A percentile compares a stretch with the other conserved stretches of the same genome.
Evolutionary conservation across 495 filamentous ascomycete species (phyloP).

Genomic region (Trichocladium uniseriatum): DNA sequence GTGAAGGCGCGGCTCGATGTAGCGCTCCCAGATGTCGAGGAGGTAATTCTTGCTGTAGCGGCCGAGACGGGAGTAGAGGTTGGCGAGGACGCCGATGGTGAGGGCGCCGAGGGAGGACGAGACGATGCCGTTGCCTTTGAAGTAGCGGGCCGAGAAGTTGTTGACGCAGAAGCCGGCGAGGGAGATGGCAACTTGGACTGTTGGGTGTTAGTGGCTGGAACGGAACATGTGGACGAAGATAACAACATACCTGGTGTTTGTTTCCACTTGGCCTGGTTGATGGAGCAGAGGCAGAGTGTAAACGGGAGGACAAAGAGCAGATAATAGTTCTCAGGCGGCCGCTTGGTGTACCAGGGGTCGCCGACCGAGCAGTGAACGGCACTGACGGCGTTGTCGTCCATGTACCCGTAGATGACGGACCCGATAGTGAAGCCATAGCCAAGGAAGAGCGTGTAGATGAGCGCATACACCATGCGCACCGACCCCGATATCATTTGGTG

Average conservation of each 20-base stretch:
- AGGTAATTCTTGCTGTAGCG: slow-evolving; percentile 27
- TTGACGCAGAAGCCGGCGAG: slow-evolving; percentile 82
- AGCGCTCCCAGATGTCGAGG: slow-evolving; percentile 25
- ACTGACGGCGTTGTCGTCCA: slow-evolving; percentile 66
- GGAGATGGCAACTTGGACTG: slow-evolving; percentile 67
- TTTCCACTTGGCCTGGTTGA: slow-evolving; percentile 86
- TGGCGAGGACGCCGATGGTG: slow-evolving; percentile 75
- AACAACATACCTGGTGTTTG: slow-evolving; percentile 72
- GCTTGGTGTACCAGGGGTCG: slow-evolving; percentile 34
- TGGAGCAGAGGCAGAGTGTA: slow-evolving; percentile 68
- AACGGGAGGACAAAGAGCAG: slow-evolving; percentile 73
- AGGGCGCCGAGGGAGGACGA: slow-evolving; percentile 79
- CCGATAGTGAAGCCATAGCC: slow-evolving; percentile 97
- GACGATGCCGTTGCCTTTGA: slow-evolving; percentile 70
- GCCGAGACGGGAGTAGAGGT: slow-evolving; percentile 74
- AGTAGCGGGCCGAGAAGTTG: slow-evolving; percentile 63
- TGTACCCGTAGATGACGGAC: slow-evolving; percentile 76
- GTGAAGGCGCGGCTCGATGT: slow-evolving; percentile 16
- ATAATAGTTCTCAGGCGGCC: slow-evolving; percentile 52
- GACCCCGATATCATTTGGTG: slow-evolving; percentile 79
- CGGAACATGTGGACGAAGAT: too few relatives aligned
- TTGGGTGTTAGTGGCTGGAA: background rate
- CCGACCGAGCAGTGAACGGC: slow-evolving; percentile 53
- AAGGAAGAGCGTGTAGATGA: slow-evolving; percentile 91
- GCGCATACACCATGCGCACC: slow-evolving; percentile 90